These are phyloP conservation scores for Phytopythium kandeliae DNA, from an alignment of 352 stramenopile genomes.

Conservation along the genomic window DNA sequence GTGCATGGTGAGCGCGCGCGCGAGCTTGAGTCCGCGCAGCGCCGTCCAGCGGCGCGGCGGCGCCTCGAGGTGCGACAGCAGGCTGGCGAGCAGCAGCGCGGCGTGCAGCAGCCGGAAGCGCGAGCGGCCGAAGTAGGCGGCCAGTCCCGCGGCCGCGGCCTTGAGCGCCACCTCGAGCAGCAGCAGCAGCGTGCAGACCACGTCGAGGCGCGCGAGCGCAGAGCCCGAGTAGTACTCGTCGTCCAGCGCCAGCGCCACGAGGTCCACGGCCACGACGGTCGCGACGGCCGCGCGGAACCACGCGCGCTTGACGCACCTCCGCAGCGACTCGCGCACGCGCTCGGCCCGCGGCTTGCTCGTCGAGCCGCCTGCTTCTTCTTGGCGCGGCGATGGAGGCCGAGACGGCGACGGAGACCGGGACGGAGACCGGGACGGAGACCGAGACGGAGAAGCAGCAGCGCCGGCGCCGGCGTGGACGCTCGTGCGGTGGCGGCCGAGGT, in stretches of 20 bases:
- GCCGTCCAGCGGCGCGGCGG: constrained; percentile 31
- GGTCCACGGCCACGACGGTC: constrained; percentile 39
- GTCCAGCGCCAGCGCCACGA: constrained; percentile 55
- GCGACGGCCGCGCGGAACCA: constrained; percentile 43
- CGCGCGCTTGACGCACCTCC: constrained; percentile 30
- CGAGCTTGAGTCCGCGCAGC: constrained; percentile 60
- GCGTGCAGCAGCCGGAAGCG: constrained; percentile 51
- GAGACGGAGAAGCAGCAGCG: too few species aligned
- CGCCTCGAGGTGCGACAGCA: constrained; percentile 39
- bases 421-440: too few species aligned
- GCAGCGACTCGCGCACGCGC: constrained; percentile 18
- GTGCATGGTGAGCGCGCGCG: constrained; percentile 59
- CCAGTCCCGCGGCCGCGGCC: constrained; percentile 43
- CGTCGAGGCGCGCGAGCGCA: constrained; percentile 28
- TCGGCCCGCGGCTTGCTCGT: too few species aligned
- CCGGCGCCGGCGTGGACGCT: too few species aligned
- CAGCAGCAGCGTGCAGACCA: constrained; percentile 55
- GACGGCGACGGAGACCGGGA: too few species aligned
- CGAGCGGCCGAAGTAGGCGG: constrained; percentile 38
- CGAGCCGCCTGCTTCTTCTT: too few species aligned
- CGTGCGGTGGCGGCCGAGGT: constrained; percentile 12
- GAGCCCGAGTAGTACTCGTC: constrained; percentile 32
- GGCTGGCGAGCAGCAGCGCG: constrained; percentile 30
- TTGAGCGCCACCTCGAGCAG: constrained; percentile 57
- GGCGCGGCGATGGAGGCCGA: too few species aligned